A percentile compares a stretch with the other conserved stretches of the same genome.
Evolutionary conservation across 306 rosid genomes (phyloP).

Genomic region (Fragaria ananassa): DNA sequence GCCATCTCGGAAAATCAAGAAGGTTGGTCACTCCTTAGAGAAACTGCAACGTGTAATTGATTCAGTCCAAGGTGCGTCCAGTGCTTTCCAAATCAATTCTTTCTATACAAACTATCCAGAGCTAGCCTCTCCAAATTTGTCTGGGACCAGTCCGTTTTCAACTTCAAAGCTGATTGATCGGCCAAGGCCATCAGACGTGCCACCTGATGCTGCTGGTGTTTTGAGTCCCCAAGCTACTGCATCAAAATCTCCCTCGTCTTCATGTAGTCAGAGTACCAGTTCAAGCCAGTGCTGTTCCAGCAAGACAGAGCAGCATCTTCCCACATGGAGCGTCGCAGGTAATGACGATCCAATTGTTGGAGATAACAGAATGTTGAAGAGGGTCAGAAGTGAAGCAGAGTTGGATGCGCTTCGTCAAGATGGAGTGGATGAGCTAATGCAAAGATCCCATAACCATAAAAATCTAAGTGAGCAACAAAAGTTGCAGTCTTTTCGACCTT

Average conservation of each 20-base stretch:
- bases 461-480: constrained; percentile 41
- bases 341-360: constrained; percentile 38
- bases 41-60: constrained; percentile 87
- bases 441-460: constrained; percentile 67
- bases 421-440: constrained; percentile 32
- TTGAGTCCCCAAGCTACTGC: constrained; percentile 44
- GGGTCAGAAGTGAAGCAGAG: constrained; percentile 71
- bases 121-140: constrained; percentile 61
- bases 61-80: constrained; percentile 84
- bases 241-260: constrained; percentile 64
- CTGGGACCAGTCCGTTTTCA: constrained; percentile 47
- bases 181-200: constrained; percentile 38
- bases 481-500: constrained; percentile 13
- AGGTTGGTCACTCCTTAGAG: constrained; percentile 94
- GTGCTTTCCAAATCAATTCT: constrained; percentile 79
- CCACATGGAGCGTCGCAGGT: constrained; percentile 24
- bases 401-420: constrained; percentile 36
- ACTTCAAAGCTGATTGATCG: constrained; percentile 48
- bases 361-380: constrained; percentile 48
- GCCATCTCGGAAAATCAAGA: constrained; percentile 96
- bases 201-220: constrained; percentile 39
- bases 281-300: constrained; percentile 83
- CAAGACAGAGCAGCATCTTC: constrained; percentile 43
- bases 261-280: constrained; percentile 64
- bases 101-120: constrained; percentile 78